These are phyloP conservation scores for Arabis hirsuta DNA, from an alignment of 345 rosid genomes.

Conservation along the genomic window DNA sequence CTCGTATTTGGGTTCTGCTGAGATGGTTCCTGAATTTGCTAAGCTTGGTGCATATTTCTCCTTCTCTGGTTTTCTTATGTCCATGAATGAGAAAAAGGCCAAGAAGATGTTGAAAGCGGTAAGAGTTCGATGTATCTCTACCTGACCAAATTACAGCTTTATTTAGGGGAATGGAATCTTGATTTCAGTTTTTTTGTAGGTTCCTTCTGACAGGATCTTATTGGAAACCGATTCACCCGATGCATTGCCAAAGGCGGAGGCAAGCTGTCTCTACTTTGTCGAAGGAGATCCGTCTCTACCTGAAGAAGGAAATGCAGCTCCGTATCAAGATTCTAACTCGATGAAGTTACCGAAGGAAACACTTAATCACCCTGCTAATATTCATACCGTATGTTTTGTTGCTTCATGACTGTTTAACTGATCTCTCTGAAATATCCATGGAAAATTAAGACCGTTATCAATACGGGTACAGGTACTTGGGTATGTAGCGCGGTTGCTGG, in stretches of 20 bases:
- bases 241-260: conserved; percentile 68
- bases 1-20: conserved; percentile 85
- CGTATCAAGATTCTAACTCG: conserved; percentile 40
- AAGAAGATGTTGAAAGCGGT: conserved; percentile 75
- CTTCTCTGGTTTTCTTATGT: conserved; percentile 86
- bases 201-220: conserved; percentile 78
- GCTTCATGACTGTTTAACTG: neutral
- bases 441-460: neutral
- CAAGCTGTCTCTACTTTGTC: conserved; percentile 52
- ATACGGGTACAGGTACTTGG: conserved; percentile 56
- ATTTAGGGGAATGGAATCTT: conserved; percentile 2
- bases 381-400: conserved; percentile 58
- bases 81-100: conserved; percentile 76
- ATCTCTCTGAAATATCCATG: neutral
- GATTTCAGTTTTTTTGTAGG: conserved; percentile 49
- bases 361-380: conserved; percentile 91
- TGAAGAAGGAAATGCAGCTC: conserved; percentile 44
- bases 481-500: conserved; percentile 69
- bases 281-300: conserved; percentile 52
- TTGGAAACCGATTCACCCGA: conserved; percentile 96
- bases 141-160: neutral
- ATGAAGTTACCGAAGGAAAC: conserved; percentile 52
- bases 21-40: conserved; percentile 94
- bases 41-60: conserved; percentile 94
- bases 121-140: conserved; percentile 37